Evolutionary conservation across 352 stramenopile species (phyloP).

Genomic region (Phytophthora tubulina): DNA sequence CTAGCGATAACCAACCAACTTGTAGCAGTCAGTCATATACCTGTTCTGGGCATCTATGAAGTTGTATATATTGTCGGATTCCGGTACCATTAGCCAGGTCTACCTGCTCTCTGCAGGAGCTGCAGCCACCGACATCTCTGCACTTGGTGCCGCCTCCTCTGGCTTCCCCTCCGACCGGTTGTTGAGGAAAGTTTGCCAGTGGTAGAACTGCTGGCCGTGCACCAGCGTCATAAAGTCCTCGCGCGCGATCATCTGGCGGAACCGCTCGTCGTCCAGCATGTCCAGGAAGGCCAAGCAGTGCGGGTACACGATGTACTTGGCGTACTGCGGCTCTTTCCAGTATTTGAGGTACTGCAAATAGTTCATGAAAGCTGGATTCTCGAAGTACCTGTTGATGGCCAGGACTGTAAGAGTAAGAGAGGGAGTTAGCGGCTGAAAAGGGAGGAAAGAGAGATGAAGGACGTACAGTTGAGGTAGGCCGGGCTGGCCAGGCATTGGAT

Average conservation of each 20-base stretch:
- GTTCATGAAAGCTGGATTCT: constrained; percentile 91
- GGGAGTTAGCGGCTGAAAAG: not conserved
- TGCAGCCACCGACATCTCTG: constrained; percentile 12
- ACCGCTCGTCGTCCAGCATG: constrained; percentile 88
- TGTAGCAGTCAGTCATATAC: constrained; percentile 13
- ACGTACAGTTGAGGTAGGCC: constrained; percentile 90
- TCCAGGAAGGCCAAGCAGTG: constrained; percentile 91
- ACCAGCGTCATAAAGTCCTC: constrained; percentile 91
- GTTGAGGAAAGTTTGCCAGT: constrained; percentile 91
- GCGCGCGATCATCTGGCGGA: constrained; percentile 89
- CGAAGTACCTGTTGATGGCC: constrained; percentile 93
- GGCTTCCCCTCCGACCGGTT: constrained; percentile 68
- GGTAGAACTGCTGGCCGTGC: constrained; percentile 90
- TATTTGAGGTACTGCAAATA: constrained; percentile 94
- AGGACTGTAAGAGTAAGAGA: constrained; percentile 57
- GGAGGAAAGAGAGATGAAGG: not conserved
- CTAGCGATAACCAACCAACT: constrained; percentile 21
- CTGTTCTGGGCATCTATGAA: constrained; percentile 6
- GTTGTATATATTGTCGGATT: constrained; percentile 29
- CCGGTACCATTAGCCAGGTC: not conserved
- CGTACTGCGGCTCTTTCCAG: constrained; percentile 93
- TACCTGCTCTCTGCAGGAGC: constrained; percentile 36
- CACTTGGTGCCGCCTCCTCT: constrained; percentile 25
- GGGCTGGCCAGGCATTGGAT: constrained; percentile 92
- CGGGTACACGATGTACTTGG: constrained; percentile 91